These are phyloP conservation scores for Plasmodium berghei DNA, from an alignment of 169 alveolate genomes.

Conservation along the genomic window DNA sequence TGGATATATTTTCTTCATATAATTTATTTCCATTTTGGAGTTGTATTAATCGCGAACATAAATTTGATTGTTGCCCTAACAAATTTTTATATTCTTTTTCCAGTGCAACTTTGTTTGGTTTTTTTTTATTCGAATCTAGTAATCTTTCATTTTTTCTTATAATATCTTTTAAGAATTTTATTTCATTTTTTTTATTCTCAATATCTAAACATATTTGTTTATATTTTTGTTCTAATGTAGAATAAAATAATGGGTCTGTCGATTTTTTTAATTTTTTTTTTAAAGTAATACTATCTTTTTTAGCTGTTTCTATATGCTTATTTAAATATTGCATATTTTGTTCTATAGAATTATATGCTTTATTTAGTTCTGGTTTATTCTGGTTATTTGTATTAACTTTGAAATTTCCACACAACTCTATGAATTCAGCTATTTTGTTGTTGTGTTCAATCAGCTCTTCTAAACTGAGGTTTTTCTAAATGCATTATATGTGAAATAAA, in stretches of 20 bases:
- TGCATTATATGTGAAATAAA: not conserved
- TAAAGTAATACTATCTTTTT: slow-evolving; percentile 36
- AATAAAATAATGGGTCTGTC: slow-evolving; percentile 41
- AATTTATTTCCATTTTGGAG: slow-evolving; percentile 27
- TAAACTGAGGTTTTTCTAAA: slow-evolving; percentile 4
- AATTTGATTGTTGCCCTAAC: slow-evolving; percentile 33
- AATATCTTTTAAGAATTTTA: slow-evolving; percentile 54
- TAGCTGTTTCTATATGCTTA: slow-evolving; percentile 68
- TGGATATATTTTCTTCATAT: slow-evolving; percentile 47
- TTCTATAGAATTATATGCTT: slow-evolving; percentile 56
- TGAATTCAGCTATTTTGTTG: slow-evolving; percentile 21
- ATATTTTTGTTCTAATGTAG: slow-evolving; percentile 52
- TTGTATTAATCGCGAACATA: slow-evolving; percentile 49
- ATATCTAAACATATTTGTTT: slow-evolving; percentile 53
- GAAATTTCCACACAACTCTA: slow-evolving; percentile 19
- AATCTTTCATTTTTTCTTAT: slow-evolving; percentile 66
- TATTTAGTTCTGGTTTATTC: slow-evolving; percentile 37
- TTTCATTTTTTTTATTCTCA: slow-evolving; percentile 43
- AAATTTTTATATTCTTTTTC: slow-evolving; percentile 58
- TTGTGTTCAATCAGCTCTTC: slow-evolving; percentile 14
- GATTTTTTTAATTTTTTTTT: slow-evolving; percentile 56
- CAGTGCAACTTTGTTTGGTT: slow-evolving; percentile 37
- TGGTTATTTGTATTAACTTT: slow-evolving; percentile 26
- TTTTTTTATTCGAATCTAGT: slow-evolving; percentile 59
- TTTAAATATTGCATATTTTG: slow-evolving; percentile 48